Conservation (phyloP, 2,329 filamentous ascomycete genomes). For the Gyromitra esculenta region DNA sequence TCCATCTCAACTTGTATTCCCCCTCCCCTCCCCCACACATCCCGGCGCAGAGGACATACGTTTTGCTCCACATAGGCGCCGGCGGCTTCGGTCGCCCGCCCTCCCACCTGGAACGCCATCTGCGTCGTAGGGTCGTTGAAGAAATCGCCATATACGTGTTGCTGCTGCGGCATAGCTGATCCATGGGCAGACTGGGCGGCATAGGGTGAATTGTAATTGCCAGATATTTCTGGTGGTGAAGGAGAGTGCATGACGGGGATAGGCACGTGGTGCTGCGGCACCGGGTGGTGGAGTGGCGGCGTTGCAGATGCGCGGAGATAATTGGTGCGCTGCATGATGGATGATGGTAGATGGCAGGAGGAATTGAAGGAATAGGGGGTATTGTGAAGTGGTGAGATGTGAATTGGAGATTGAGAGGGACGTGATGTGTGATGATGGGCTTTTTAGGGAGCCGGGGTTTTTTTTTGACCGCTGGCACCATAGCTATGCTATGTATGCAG, state of each 20-base stretch:
- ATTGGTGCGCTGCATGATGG: constrained; percentile 26
- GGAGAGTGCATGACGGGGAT: constrained; percentile 96
- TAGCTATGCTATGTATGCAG: not conserved
- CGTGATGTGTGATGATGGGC: not conserved
- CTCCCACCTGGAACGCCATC: constrained; percentile 92
- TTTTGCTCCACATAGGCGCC: constrained; percentile 97
- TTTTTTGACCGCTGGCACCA: constrained; percentile 4
- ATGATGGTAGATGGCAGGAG: not conserved
- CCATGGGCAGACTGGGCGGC: not conserved
- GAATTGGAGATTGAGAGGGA: not conserved
- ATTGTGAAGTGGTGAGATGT: not conserved
- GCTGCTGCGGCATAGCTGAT: not conserved
- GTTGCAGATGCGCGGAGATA: constrained; percentile 20
- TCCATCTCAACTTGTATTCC: not conserved
- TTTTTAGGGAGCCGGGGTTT: not conserved
- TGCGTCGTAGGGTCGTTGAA: constrained; percentile 96
- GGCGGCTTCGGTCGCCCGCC: constrained; percentile 87
- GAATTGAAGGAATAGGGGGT: no score
- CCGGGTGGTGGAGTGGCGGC: constrained; percentile 57
- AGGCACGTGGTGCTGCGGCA: constrained; percentile 94
- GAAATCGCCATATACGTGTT: constrained; percentile 76
- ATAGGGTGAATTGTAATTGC: constrained; percentile 68
- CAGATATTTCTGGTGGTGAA: constrained; percentile 71
- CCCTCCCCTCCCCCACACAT: no score
- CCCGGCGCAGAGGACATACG: constrained; percentile 64